phyloP scores from a whole-genome alignment of 2,329 filamentous ascomycete genomes.

The Mycosphaerella sp. region DNA sequence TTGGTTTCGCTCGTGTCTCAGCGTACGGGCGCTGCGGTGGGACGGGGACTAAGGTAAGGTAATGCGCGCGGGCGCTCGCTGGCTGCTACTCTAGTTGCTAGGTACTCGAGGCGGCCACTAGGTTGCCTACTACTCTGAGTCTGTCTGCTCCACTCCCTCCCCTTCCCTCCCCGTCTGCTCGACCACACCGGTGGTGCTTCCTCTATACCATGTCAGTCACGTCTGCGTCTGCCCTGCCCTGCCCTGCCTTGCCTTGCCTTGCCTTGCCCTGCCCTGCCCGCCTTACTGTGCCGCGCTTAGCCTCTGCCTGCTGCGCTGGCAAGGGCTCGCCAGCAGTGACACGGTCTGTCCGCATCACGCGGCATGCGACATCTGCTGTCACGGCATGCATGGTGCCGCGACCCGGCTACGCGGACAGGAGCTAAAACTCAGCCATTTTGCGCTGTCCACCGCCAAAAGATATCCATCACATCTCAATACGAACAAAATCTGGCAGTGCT shows the following conservation, averaged over 20 bases:
- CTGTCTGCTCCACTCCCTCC: too few species aligned
- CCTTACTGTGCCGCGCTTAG: background rate
- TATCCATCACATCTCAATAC: background rate
- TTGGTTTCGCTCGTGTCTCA: conserved; percentile 10
- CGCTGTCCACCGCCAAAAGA: background rate
- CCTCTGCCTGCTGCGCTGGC: conserved; percentile 1
- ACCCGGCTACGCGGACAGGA: conserved; percentile 3
- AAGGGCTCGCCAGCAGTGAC: background rate
- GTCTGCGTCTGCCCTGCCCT: background rate
- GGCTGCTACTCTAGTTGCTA: too few species aligned
- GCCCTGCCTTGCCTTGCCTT: too few species aligned
- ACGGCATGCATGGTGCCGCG: background rate
- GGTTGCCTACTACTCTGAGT: too few species aligned
- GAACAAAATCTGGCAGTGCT: too few species aligned
- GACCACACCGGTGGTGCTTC: background rate
- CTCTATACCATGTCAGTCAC: background rate
- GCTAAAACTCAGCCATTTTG: background rate
- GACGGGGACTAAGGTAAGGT: too few species aligned
- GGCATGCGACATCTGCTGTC: background rate
- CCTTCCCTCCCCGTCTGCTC: too few species aligned
- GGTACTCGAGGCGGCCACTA: too few species aligned
- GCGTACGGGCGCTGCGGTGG: background rate
- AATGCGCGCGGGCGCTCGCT: too few species aligned
- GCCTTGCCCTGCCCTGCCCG: background rate
- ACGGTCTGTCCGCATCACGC: background rate